Evolutionary conservation across 495 filamentous ascomycete genomes (phyloP).

Genomic region (Podospora australis): DNA sequence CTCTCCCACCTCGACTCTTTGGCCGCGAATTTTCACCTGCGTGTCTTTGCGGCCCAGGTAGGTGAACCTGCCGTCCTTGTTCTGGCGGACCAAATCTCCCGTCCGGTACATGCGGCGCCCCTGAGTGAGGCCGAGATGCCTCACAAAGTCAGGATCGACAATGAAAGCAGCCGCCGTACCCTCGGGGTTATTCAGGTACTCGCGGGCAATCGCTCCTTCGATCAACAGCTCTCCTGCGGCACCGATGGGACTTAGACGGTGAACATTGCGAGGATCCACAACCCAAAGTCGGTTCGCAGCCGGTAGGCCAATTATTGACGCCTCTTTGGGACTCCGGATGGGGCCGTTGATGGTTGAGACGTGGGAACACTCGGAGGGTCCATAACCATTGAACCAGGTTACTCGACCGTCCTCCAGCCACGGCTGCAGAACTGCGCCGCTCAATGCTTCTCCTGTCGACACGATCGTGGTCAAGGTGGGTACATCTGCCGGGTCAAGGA

Average conservation of each 20-base stretch:
- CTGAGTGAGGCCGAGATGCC: background rate
- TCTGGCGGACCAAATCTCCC: background rate
- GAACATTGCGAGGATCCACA: background rate
- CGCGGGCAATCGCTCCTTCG: background rate
- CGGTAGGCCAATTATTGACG: background rate
- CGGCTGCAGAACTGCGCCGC: slow-evolving; percentile 2
- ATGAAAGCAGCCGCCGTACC: background rate
- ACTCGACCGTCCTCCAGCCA: too few species aligned
- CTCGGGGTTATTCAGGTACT: background rate
- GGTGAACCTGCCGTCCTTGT: background rate
- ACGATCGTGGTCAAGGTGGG: slow-evolving; percentile 42
- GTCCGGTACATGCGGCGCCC: background rate
- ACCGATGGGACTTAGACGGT: background rate
- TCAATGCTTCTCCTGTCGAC: slow-evolving; percentile 51
- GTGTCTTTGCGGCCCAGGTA: background rate
- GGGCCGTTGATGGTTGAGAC: background rate
- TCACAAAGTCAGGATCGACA: background rate
- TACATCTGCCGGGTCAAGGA: slow-evolving; percentile 20
- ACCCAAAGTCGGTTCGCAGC: background rate
- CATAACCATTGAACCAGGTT: too few species aligned
- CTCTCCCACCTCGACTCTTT: background rate
- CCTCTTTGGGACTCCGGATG: background rate
- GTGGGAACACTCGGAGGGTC: background rate
- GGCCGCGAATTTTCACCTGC: background rate
- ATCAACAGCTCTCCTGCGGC: background rate